These are phyloP conservation scores for Penicillium sp. DNA, from an alignment of 2,329 filamentous ascomycete species.

Conservation along the genomic window DNA sequence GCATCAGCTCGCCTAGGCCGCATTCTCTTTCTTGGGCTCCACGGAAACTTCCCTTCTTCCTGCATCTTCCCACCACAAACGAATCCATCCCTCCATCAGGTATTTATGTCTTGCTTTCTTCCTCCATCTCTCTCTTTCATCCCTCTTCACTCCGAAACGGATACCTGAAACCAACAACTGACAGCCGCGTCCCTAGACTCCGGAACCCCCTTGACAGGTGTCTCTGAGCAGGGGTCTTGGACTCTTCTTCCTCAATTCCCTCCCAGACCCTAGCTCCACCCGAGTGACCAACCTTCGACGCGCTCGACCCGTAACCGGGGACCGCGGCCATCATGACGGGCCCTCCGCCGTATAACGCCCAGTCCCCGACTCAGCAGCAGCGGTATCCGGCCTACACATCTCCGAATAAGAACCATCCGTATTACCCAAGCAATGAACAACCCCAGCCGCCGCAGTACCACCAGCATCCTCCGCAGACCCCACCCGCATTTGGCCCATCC, in stretches of 20 bases:
- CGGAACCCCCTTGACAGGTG: slow-evolving; percentile 16
- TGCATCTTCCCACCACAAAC: slow-evolving; percentile 24
- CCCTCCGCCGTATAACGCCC: slow-evolving; percentile 39
- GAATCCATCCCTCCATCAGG: slow-evolving; percentile 17
- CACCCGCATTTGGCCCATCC: slow-evolving; percentile 33
- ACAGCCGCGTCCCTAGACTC: slow-evolving; percentile 19
- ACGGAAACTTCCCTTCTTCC: slow-evolving; percentile 21
- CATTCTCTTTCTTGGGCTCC: slow-evolving; percentile 23
- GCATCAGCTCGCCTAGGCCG: slow-evolving; percentile 19
- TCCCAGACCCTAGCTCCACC: background rate
- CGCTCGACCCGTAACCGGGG: slow-evolving; percentile 23
- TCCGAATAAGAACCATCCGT: slow-evolving; percentile 35
- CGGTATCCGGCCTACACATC: slow-evolving; percentile 38
- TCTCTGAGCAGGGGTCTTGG: slow-evolving; percentile 13
- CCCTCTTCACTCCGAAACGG: slow-evolving; percentile 5
- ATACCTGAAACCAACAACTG: slow-evolving; percentile 10
- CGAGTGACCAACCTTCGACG: slow-evolving; percentile 14
- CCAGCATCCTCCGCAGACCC: slow-evolving; percentile 36
- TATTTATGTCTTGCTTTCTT: slow-evolving; percentile 12
- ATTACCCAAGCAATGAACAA: slow-evolving; percentile 37
- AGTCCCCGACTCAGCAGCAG: slow-evolving; percentile 39
- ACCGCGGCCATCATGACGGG: slow-evolving; percentile 36
- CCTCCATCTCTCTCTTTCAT: slow-evolving; percentile 4
- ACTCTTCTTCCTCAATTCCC: slow-evolving; percentile 14
- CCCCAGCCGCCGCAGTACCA: slow-evolving; percentile 28